Evolutionary conservation across 495 filamentous ascomycete genomes (phyloP), one percentile per base, ranked within the genome.

Genomic region (Daldinia concentrica): DNA sequence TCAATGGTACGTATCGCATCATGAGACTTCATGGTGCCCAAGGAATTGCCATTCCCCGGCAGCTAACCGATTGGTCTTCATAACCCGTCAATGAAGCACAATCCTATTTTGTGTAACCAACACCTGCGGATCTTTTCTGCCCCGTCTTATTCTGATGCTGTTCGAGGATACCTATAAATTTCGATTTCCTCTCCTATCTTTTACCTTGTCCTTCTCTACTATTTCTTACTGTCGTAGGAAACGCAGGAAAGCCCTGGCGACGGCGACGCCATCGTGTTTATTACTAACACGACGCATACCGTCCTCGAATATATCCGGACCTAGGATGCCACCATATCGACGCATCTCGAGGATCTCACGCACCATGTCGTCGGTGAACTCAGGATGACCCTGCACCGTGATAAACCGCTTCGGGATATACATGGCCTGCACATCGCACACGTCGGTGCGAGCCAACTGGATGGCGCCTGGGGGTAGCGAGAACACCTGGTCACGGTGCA

Each of bases 361-460:
- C 67, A 93, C 85, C 64, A 97, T 95, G 37, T 90, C 88, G 56
- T 82, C 84, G 3, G 84, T 92, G 75, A 95, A 97, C 79, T 98
- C 95, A 6, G 95, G 95, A 76, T 98, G 95, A 4, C 93, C 94
- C 78, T 98, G 94, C 4, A 97, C 88, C 0, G 92, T 91, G 34
- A 98, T 89, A 66, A 92, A 82, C 6, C 84, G 81, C 14, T 82
- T 81, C 19, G 89, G 86, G 8, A 84, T 72, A 76, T 95, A 90
- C 88, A 97, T 93, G 61, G 91, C 92, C 75, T 98, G 95, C 26
- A 95, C 88, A 3, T 81, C 77, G 74, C 94, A 97, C 6, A 80
- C 77, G 9, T 84, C 82, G 1, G 91, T 92, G 15, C 84, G 84
- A 6, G 90, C 93, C 0, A 98, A 85, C 6, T 82, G 72, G 41